Evolutionary conservation across 106 monocot genomes (phyloP).

Genomic region (Dioscorea alata): DNA sequence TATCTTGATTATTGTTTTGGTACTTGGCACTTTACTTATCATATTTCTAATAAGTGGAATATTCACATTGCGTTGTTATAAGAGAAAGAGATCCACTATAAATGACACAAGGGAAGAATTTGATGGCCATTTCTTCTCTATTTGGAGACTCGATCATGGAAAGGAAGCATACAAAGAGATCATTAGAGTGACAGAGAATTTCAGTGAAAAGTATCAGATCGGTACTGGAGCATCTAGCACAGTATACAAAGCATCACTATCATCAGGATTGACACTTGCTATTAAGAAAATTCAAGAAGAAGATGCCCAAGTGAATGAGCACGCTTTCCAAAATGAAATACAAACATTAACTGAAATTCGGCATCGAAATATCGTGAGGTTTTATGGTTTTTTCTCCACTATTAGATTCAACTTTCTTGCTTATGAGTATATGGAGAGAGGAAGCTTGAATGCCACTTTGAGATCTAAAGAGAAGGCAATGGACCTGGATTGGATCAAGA

Average conservation of each 20-base stretch:
- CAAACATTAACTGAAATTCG: slow-evolving; percentile 8
- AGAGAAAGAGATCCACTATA: not conserved
- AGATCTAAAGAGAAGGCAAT: not conserved
- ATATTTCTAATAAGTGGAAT: not conserved
- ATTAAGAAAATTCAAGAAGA: slow-evolving; percentile 23
- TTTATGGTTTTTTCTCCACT: slow-evolving; percentile 21
- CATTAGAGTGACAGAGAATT: slow-evolving; percentile 18
- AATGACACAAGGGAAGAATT: not conserved
- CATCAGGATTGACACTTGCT: slow-evolving; percentile 5
- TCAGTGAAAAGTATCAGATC: slow-evolving; percentile 23
- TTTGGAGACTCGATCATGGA: slow-evolving; percentile 3
- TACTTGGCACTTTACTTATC: not conserved
- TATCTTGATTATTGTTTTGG: not conserved
- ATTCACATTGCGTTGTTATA: not conserved
- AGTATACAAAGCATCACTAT: slow-evolving; percentile 16
- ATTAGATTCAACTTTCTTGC: slow-evolving; percentile 1
- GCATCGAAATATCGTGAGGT: slow-evolving; percentile 21
- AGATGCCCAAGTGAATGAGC: not conserved
- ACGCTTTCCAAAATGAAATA: slow-evolving; percentile 18
- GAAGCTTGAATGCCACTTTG: slow-evolving; percentile 9
- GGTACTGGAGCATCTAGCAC: slow-evolving; percentile 16
- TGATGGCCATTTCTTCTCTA: slow-evolving; percentile 9
- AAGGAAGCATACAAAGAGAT: slow-evolving; percentile 10
- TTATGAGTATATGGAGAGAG: slow-evolving; percentile 32
- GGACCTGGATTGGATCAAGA: slow-evolving; percentile 7